Evolutionary conservation across 306 rosid species (phyloP).

Genomic region (Arachis stenosperma): DNA sequence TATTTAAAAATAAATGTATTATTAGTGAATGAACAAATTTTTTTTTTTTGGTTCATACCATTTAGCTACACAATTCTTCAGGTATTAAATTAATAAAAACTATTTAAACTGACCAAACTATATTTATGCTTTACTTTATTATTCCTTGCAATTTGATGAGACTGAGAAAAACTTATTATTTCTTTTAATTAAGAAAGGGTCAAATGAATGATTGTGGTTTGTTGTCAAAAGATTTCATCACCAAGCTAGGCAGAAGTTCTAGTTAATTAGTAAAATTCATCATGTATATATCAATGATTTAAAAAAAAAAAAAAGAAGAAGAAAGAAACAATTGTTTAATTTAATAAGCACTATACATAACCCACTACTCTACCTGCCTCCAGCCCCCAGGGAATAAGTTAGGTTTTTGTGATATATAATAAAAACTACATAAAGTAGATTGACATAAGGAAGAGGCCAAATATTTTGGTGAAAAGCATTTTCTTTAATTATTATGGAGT

Average conservation of each 20-base stretch:
- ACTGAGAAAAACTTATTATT: too few species aligned
- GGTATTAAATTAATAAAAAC: too few species aligned
- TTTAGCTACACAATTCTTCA: too few species aligned
- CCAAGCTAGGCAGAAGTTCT: neutral
- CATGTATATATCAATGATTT: neutral
- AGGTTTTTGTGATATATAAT: slow-evolving; percentile 23
- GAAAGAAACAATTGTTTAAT: neutral
- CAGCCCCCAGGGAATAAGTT: slow-evolving; percentile 28
- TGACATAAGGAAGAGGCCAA: slow-evolving; percentile 25
- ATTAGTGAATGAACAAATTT: too few species aligned
- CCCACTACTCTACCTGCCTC: slow-evolving; percentile 41
- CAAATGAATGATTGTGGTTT: neutral
- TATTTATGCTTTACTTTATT: neutral
- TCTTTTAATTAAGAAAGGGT: neutral
- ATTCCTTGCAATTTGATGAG: neutral
- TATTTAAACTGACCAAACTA: too few species aligned
- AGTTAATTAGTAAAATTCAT: neutral
- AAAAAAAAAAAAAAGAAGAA: too few species aligned
- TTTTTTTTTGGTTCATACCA: too few species aligned
- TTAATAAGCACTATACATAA: neutral
- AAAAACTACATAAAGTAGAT: slow-evolving; percentile 15
- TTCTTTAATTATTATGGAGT: neutral
- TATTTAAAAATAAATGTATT: too few species aligned
- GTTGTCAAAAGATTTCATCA: slow-evolving; percentile 6
- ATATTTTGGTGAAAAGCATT: slow-evolving; percentile 6